phyloP scores from a whole-genome alignment of 257 asterid species.

The Solanum sitiens region DNA sequence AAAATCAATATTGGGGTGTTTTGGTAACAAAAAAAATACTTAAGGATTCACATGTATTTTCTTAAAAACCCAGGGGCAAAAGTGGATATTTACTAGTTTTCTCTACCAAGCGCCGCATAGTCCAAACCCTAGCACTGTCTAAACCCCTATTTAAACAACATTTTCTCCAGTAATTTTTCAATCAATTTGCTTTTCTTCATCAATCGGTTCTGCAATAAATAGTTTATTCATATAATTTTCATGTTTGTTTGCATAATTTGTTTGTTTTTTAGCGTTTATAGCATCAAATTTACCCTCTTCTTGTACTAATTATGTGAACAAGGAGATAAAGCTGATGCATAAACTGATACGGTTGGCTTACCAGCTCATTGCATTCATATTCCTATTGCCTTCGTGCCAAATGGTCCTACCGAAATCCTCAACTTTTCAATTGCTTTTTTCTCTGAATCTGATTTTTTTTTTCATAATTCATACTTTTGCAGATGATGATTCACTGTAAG shows the following conservation, averaged over 20 bases:
- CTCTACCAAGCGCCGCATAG: background rate
- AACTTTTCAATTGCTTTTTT: background rate
- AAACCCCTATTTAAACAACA: background rate
- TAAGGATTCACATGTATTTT: background rate
- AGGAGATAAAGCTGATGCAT: slow-evolving; percentile 71
- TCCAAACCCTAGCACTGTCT: background rate
- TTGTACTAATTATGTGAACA: slow-evolving; percentile 22
- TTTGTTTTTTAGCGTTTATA: background rate
- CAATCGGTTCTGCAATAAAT: no score
- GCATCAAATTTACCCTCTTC: slow-evolving; percentile 85
- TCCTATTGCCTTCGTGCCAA: background rate
- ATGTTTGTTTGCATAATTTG: background rate
- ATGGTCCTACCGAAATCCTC: background rate
- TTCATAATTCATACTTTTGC: background rate
- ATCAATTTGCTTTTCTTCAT: background rate
- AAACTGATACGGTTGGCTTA: slow-evolving; percentile 42
- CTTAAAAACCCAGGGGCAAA: background rate
- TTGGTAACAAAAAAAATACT: background rate
- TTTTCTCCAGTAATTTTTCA: background rate
- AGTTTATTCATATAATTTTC: background rate
- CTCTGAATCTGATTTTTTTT: slow-evolving; percentile 7
- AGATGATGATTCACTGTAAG: slow-evolving; percentile 38
- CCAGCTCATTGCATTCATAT: slow-evolving; percentile 36
- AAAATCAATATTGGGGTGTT: background rate
- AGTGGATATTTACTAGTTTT: background rate